Conservation (phyloP, 164 flowering plant species). For the Dillenia suffruticosa region DNA sequence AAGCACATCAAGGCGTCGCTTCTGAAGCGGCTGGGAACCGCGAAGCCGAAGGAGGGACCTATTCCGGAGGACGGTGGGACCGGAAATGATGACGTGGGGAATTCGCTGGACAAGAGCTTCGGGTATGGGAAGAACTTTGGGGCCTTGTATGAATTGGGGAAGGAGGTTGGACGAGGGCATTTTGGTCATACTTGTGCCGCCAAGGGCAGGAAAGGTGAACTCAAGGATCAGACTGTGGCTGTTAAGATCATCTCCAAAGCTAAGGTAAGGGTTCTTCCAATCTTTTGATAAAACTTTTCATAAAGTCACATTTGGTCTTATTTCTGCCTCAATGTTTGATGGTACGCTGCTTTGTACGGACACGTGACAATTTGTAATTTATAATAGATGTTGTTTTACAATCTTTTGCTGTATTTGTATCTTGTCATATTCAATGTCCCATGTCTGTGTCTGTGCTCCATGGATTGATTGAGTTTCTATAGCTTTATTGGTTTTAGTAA, state of each 20-base stretch:
- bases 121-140: conserved; percentile 81
- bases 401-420: too few relatives aligned
- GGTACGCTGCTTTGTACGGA: too few relatives aligned
- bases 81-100: conserved; percentile 16
- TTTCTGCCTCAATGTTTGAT: too few relatives aligned
- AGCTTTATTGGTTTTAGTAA: too few relatives aligned
- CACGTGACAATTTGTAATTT: too few relatives aligned
- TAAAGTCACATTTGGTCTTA: too few relatives aligned
- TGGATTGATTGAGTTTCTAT: too few relatives aligned
- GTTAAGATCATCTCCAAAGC: conserved; percentile 94
- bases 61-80: conserved; percentile 74
- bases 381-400: too few relatives aligned
- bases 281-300: too few relatives aligned
- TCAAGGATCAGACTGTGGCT: conserved; percentile 72
- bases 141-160: conserved; percentile 86
- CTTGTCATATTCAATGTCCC: too few relatives aligned
- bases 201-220: conserved; percentile 71
- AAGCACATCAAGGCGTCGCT: conserved; percentile 90
- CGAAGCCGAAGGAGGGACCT: conserved; percentile 72
- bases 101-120: conserved; percentile 81
- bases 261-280: conserved; percentile 47
- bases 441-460: too few relatives aligned
- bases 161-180: conserved; percentile 96
- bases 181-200: conserved; percentile 97
- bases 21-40: conserved; percentile 55